Conservation (phyloP, 441 rosid species). For the Euphorbia schlechtendalii region DNA sequence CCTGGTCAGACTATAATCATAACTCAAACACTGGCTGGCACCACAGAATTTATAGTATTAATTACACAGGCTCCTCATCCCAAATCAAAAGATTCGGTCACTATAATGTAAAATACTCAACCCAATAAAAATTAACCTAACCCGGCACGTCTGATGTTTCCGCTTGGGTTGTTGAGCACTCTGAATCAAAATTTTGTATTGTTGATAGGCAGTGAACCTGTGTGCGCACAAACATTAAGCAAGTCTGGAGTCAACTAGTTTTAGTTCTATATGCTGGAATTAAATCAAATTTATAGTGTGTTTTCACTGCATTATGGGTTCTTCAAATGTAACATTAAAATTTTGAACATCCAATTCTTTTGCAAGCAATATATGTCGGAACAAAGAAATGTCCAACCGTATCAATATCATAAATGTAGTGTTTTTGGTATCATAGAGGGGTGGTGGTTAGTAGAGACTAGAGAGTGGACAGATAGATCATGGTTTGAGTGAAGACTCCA, state of each 20-base stretch:
- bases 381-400: too few species aligned
- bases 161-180: slow-evolving; percentile 51
- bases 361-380: too few species aligned
- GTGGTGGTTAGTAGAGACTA: too few species aligned
- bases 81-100: slow-evolving; percentile 8
- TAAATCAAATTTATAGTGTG: background rate
- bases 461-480: too few species aligned
- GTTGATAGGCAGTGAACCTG: slow-evolving; percentile 33
- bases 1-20: too few species aligned
- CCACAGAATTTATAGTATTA: background rate
- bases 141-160: slow-evolving; percentile 32
- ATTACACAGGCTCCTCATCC: slow-evolving; percentile 7
- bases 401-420: too few species aligned
- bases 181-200: slow-evolving; percentile 41
- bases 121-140: slow-evolving; percentile 15
- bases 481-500: too few species aligned
- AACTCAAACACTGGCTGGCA: background rate
- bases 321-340: background rate
- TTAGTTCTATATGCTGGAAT: too few species aligned
- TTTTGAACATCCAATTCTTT: slow-evolving; percentile 7
- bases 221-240: background rate
- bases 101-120: background rate
- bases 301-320: background rate
- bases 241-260: background rate
- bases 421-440: too few species aligned